Evolutionary conservation across 345 rosid genomes (phyloP), one percentile per base, ranked within the genome.

Genomic region (Pistacia vera): DNA sequence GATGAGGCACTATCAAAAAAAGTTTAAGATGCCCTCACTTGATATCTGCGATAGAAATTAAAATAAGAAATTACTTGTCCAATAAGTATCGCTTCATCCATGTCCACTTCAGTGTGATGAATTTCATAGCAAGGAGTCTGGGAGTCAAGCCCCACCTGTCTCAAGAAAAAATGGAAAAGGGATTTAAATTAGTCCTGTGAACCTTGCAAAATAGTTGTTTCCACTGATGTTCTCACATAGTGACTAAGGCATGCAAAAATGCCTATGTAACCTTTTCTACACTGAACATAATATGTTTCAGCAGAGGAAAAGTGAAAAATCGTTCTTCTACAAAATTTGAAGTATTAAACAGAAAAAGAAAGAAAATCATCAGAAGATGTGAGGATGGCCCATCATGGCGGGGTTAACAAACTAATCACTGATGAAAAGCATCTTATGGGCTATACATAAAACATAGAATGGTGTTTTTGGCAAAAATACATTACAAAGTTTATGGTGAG

Each of bases 71-170:
- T 83, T 83, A 84, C 91, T 81, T 90, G 89, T 81, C 92, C 90
- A 13, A 90, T 85, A 35, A 85, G 89, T 55, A 71, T 78, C 57
- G 85, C 92, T 61, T 59, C 78, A 57, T 80, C 81, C 87, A 90
- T 86, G 79, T 57, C 71, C 65, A 86, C 87, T 83, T 88, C 92
- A 3, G 0, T 2, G 44, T 54, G 73, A 75, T 85, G 82, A 28
- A 86, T 84, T 81, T 78, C 81, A 70, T 85, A 88, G 77, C 89
- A 86, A 57, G 89, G 87, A 25, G 71, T 54, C 64, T 73, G 90
- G 12, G 88, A 85, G 56, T 86, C 89, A 36, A 77, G 77, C 56
- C 88, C 89, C n/a, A 88, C 89, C 92, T 88, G 82, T 73, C 59
- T 75, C 74, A 79, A 67, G 54, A 48, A 70, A 79, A 81, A 73